A percentile compares a stretch with the other conserved stretches of the same genome.
Conservation (phyloP, 768 basidiomycete species). For the Lyophyllum shimeji region DNA sequence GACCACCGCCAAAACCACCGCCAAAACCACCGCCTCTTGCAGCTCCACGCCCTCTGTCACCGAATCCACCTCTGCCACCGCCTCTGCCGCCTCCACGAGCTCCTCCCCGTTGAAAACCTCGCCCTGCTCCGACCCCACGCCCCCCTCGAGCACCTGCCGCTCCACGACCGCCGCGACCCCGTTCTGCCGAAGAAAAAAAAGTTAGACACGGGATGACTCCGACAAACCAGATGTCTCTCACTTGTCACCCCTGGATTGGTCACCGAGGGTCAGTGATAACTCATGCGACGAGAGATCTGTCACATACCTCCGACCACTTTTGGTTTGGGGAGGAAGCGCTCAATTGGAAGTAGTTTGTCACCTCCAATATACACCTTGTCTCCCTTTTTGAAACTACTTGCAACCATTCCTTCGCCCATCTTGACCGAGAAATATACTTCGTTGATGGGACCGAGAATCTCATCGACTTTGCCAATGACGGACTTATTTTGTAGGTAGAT, state of each 20-base stretch:
- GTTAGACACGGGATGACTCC: slow-evolving; percentile 8
- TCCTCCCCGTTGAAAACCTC: slow-evolving; percentile 48
- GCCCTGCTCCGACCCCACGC: slow-evolving; percentile 35
- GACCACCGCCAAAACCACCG: slow-evolving; percentile 24
- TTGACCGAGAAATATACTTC: slow-evolving; percentile 98
- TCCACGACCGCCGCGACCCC: slow-evolving; percentile 41
- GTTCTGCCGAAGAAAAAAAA: slow-evolving; percentile 25
- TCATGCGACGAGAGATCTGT: slow-evolving; percentile 11
- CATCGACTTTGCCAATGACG: slow-evolving; percentile 94
- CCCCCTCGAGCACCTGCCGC: slow-evolving; percentile 38
- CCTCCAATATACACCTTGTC: slow-evolving; percentile 97
- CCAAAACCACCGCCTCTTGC: slow-evolving; percentile 12
- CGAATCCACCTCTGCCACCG: slow-evolving; percentile 28
- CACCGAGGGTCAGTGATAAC: background rate
- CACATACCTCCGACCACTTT: slow-evolving; percentile 69
- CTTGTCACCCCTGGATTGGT: slow-evolving; percentile 44
- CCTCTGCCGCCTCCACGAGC: slow-evolving; percentile 46
- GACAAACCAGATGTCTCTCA: slow-evolving; percentile 26
- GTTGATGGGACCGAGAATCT: slow-evolving; percentile 99
- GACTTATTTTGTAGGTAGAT: slow-evolving; percentile 98
- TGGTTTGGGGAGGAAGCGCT: slow-evolving; percentile 95
- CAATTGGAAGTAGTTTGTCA: slow-evolving; percentile 96
- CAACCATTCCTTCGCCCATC: slow-evolving; percentile 95
- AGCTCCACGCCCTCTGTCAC: slow-evolving; percentile 31
- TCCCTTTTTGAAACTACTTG: slow-evolving; percentile 93